Evolutionary conservation across 2,329 filamentous ascomycete genomes (phyloP), one percentile per base, ranked within the genome.

Genomic region (Madurella fahalii): DNA sequence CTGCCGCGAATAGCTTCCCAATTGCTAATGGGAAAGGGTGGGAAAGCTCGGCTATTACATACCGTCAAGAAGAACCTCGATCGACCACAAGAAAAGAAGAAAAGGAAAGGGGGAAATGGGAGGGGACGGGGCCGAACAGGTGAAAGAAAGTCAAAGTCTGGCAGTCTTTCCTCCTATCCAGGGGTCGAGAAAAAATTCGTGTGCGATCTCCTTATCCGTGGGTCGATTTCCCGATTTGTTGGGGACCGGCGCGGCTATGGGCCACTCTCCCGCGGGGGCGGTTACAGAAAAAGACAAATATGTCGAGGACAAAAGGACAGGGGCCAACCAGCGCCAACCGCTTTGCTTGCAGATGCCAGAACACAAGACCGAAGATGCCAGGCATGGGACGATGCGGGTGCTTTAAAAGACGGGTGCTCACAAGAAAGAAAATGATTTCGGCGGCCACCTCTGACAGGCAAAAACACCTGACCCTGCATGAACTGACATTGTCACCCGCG

Each of bases 211-310:
- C 47, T 56, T 49, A 45, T 53, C 47, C 61, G 61, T 63, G 59
- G 59, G 61, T 56, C 60, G 61, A 61, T 57, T 57, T 48, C 32
- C 25, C 39, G 51, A 62, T 62, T 63, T 62, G 60, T 63, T 62
- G 61, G 61, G 60, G 50, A 34, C 53, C 49, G 39, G 40, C 40
- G 49, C 49, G 49, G 51, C 42, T 17, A 20, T 47, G 25, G 18
- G 9, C 34, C 34, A 15, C 34, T 37, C 34, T 37, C 13, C 34
- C 34, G 34, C 11, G 13, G 34, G 13, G 13, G 25, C 25, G 25
- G 25, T 25, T 25, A 25, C 25, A 25, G 7, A 25, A 25, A 25
- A 25, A 25, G 25, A 7, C 25, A 25, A 25, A 25, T 4, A 25
- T 7, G 4, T 25, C 25, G 25, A 25, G 25, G 25, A 25, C 7